Percentiles rank a stretch among this genome's conserved stretches.
Conservation (phyloP, 192 early-diverging fungal species). For the Jimgerdemannia lactiflua region DNA sequence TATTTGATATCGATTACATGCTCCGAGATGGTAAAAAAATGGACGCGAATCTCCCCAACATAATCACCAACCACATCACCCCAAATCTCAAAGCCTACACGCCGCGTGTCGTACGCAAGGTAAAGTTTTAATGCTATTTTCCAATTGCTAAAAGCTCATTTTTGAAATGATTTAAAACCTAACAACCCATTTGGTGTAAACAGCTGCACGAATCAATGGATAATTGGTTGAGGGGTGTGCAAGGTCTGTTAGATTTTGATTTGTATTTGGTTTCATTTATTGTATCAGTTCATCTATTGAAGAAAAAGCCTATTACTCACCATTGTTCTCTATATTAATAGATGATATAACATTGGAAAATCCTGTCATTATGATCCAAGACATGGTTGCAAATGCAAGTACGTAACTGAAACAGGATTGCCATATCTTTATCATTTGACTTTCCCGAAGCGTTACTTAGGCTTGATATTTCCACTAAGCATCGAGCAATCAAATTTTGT, state of each 20-base stretch:
- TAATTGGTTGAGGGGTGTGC: background rate
- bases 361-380: background rate
- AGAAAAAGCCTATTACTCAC: background rate
- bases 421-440: background rate
- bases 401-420: background rate
- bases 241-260: background rate
- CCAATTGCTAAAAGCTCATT: background rate
- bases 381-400: background rate
- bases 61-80: conserved; percentile 25
- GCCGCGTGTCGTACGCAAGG: conserved; percentile 13
- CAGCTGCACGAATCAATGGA: background rate
- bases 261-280: background rate
- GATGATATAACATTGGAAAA: background rate
- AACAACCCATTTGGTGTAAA: background rate
- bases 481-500: background rate
- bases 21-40: conserved; percentile 6
- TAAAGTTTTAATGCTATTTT: background rate
- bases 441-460: background rate
- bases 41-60: conserved; percentile 13
- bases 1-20: background rate
- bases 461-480: too few species aligned
- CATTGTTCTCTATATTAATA: background rate
- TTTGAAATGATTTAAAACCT: background rate
- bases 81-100: conserved; percentile 24
- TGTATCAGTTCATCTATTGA: background rate